Conservation (phyloP, 257 asterid genomes). For the Salvia miltiorrhiza region DNA sequence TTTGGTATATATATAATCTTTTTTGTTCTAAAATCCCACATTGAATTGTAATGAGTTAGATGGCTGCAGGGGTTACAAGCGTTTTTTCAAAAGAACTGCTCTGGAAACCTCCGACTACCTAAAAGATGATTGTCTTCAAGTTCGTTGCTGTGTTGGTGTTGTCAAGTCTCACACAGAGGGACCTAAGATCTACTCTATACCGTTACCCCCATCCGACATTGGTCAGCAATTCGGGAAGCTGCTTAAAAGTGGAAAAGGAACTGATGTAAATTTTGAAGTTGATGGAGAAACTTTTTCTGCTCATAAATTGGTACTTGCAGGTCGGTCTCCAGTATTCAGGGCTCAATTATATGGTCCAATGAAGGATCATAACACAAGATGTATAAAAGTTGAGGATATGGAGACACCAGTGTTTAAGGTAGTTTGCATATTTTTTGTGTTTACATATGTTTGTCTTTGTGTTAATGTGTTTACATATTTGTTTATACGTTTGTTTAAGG, state of each 20-base stretch:
- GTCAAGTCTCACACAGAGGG: slow-evolving; percentile 84
- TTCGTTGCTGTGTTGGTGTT: slow-evolving; percentile 91
- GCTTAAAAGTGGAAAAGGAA: slow-evolving; percentile 69
- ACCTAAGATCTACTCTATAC: slow-evolving; percentile 73
- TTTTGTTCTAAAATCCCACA: neutral
- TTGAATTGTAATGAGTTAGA: too few relatives aligned
- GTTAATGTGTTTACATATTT: neutral
- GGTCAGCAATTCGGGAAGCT: slow-evolving; percentile 85
- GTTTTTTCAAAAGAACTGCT: slow-evolving; percentile 68
- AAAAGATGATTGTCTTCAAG: slow-evolving; percentile 77
- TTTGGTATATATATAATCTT: too few relatives aligned
- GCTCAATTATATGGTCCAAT: slow-evolving; percentile 94
- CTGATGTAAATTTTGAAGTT: slow-evolving; percentile 69
- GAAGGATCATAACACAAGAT: slow-evolving; percentile 71
- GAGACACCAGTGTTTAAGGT: slow-evolving; percentile 93
- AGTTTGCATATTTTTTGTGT: neutral
- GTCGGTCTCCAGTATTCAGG: slow-evolving; percentile 93
- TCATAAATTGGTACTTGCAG: slow-evolving; percentile 89
- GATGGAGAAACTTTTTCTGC: slow-evolving; percentile 70
- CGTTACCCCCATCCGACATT: slow-evolving; percentile 74
- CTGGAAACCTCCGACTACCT: slow-evolving; percentile 84
- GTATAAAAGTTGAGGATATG: slow-evolving; percentile 74
- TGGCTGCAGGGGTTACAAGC: slow-evolving; percentile 86
- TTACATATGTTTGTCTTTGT: neutral
- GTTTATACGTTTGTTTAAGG: too few relatives aligned